Conservation (phyloP, 208 protist genomes). For the Perkinsela sp. region DNA sequence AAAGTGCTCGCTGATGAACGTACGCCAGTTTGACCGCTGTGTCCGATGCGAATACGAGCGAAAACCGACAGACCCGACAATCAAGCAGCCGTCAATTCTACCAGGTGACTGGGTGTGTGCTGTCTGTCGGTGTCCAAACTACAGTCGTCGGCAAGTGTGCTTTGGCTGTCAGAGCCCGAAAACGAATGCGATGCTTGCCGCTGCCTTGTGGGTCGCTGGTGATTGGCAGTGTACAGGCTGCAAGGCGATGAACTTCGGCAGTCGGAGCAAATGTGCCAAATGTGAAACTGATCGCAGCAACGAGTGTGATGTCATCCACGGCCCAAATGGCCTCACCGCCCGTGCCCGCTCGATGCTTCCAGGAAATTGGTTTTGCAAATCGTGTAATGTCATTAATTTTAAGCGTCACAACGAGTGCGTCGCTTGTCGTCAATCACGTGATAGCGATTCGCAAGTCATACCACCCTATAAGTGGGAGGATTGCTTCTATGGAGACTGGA, state of each 20-base stretch:
- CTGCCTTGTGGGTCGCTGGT: background rate
- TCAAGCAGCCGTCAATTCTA: background rate
- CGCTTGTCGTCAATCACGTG: background rate
- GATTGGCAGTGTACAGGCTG: conserved; percentile 2
- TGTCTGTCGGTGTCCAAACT: background rate
- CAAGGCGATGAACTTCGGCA: conserved; percentile 2
- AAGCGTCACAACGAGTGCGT: background rate
- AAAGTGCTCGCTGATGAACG: background rate
- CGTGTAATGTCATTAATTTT: background rate
- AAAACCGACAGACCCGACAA: background rate
- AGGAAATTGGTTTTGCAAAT: background rate
- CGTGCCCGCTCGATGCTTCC: background rate
- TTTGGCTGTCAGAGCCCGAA: background rate
- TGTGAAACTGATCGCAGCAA: background rate
- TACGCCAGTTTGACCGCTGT: background rate
- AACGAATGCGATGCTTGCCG: background rate
- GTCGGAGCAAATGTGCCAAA: background rate
- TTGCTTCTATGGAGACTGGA: background rate
- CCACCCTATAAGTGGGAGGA: background rate
- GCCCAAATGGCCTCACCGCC: background rate
- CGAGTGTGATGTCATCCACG: background rate
- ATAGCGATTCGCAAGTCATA: background rate
- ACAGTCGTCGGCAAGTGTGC: background rate
- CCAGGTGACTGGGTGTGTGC: background rate
- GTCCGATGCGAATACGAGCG: background rate